Evolutionary conservation across 768 basidiomycete genomes (phyloP).

Genomic region (Trametes gibbosa): DNA sequence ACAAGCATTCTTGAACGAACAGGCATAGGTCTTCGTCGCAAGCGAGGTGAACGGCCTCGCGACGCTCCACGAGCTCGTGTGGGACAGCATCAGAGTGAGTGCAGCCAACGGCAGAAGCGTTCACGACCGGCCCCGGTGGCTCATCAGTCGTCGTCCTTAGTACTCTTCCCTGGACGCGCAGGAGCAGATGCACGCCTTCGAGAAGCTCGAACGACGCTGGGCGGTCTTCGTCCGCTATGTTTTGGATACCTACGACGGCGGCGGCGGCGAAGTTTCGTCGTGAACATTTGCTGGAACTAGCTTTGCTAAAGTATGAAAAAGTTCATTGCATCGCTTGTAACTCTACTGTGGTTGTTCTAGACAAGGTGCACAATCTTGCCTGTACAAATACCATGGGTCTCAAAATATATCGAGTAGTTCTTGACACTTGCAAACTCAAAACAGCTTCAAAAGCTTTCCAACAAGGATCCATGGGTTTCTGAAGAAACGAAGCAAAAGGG

Average conservation of each 20-base stretch:
- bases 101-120: not conserved
- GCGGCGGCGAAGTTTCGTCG: not conserved
- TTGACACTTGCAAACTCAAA: too few relatives aligned
- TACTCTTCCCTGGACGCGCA: constrained; percentile 47
- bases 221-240: constrained; percentile 41
- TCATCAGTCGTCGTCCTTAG: constrained; percentile 29
- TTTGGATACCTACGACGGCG: not conserved
- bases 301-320: too few relatives aligned
- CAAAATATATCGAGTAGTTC: too few relatives aligned
- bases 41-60: constrained; percentile 42
- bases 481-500: not conserved
- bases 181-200: constrained; percentile 43
- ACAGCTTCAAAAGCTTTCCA: too few relatives aligned
- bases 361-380: too few relatives aligned
- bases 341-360: too few relatives aligned
- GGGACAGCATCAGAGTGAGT: constrained; percentile 59
- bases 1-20: too few relatives aligned
- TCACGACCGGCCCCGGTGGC: not conserved
- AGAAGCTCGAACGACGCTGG: constrained; percentile 49
- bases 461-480: too few relatives aligned
- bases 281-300: too few relatives aligned
- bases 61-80: constrained; percentile 59
- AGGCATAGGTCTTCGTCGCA: constrained; percentile 15
- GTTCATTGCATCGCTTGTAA: too few relatives aligned
- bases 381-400: too few relatives aligned